Evolutionary conservation across 2,329 filamentous ascomycete genomes (phyloP).

Genomic region (Cytospora chrysosperma): DNA sequence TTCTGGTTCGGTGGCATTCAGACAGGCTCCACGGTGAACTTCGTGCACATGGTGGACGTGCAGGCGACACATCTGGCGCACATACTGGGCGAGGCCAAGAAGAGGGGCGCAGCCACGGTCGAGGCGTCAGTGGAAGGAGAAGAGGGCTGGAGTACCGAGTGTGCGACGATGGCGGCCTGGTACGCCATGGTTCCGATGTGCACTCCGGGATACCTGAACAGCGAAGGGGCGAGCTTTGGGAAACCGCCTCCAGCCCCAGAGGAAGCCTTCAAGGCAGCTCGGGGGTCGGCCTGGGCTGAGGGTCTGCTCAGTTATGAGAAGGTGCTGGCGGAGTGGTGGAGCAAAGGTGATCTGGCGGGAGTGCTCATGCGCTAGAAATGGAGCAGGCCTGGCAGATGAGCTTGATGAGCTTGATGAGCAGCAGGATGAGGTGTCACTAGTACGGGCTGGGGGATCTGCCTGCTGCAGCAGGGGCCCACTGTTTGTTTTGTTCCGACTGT

Average conservation of each 20-base stretch:
- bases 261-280: background rate
- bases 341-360: conserved; percentile 4
- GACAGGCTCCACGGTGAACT: background rate
- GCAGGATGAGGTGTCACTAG: no score
- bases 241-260: background rate
- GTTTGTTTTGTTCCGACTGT: background rate
- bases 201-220: conserved; percentile 3
- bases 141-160: background rate
- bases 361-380: background rate
- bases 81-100: background rate
- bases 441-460: background rate
- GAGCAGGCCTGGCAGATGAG: no score
- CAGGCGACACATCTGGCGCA: conserved; percentile 5
- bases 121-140: conserved; percentile 4
- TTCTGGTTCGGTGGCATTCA: conserved; percentile 2
- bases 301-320: background rate
- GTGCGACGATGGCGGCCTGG: background rate
- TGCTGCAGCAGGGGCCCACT: background rate
- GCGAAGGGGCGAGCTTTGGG: conserved; percentile 2
- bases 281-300: background rate
- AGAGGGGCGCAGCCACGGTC: background rate
- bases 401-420: no score
- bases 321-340: conserved; percentile 7
- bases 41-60: conserved; percentile 2
- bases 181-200: background rate